Percentiles rank a stretch among this genome's conserved stretches.
These are phyloP conservation scores for Erodium maritimum DNA, from an alignment of 345 rosid species.

Conservation along the genomic window DNA sequence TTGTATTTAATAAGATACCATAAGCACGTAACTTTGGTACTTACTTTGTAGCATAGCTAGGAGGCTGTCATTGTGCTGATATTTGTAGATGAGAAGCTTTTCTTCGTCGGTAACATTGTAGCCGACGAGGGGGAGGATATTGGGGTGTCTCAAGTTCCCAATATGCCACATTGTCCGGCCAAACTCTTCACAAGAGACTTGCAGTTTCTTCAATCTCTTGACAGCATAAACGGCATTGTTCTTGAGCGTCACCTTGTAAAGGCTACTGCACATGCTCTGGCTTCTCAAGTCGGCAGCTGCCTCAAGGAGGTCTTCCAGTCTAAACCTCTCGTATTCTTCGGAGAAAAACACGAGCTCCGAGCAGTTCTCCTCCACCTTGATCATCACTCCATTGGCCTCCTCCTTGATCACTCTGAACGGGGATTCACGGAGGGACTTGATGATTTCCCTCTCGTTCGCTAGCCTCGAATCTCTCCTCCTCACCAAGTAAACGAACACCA, in stretches of 20 bases:
- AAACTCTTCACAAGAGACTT: slow-evolving; percentile 32
- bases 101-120: slow-evolving; percentile 33
- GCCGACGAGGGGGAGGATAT: slow-evolving; percentile 39
- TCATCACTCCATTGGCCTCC: slow-evolving; percentile 8
- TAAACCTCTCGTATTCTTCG: slow-evolving; percentile 33
- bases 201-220: slow-evolving; percentile 41
- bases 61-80: slow-evolving; percentile 46
- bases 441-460: slow-evolving; percentile 17
- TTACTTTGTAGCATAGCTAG: slow-evolving; percentile 34
- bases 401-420: slow-evolving; percentile 12
- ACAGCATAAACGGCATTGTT: slow-evolving; percentile 36
- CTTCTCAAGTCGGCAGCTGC: slow-evolving; percentile 42
- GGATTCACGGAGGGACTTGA: slow-evolving; percentile 20
- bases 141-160: slow-evolving; percentile 47
- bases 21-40: no score
- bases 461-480: slow-evolving; percentile 9
- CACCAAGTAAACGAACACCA: slow-evolving; percentile 14
- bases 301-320: slow-evolving; percentile 44
- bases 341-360: slow-evolving; percentile 41
- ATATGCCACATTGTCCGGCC: slow-evolving; percentile 27
- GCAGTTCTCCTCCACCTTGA: slow-evolving; percentile 14
- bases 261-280: slow-evolving; percentile 39
- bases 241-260: slow-evolving; percentile 35
- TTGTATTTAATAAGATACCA: no score
- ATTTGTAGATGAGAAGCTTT: slow-evolving; percentile 47